Evolutionary conservation across 2,329 filamentous ascomycete genomes (phyloP), one percentile per base, ranked within the genome.

Genomic region (Alternaria panax): DNA sequence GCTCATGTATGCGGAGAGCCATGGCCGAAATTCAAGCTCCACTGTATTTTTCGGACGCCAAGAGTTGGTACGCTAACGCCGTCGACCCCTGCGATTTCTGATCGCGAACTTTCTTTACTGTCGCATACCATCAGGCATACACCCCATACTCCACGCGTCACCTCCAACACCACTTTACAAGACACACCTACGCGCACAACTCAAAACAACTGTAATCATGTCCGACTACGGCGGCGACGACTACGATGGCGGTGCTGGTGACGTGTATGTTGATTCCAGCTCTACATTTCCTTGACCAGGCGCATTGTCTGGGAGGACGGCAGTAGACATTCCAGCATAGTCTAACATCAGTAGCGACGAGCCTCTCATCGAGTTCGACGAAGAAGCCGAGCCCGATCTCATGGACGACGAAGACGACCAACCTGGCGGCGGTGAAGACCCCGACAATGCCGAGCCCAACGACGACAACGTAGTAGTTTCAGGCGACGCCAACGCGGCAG

Each of bases 351-450:
- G 24, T 59, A 72, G 64, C 57, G 72, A 84, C 70, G 82, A 60
- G 36, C 52, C 84, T 65, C 63, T 64, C 28, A 63, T 68, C 47
- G 65, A 71, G 72, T 90, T 88, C 69, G 89, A 90, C 73, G 75
- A 77, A 60, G 87, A 90, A 72, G 86, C 87, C 16, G 85, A 86
- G 70, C 81, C 83, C 63, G 79, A 82, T 81, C 88, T 93, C 65
- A 89, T 92, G 61, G 83, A 85, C 63, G 83, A 83, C 68, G 85
- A 88, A 74, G 85, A 87, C 68, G 86, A 88, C 68, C 79, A 81
- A 36, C 82, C 67, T 16, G 73, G 67, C 48, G 73, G 70, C 57
- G 68, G 59, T 38, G 75, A 77, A 50, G 74, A 77, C 51, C 74
- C 73, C 48, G 76, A 79, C 28, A 66, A 64, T 7, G 54, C 71